Conservation (phyloP, 176 grass and related monocot species). For the Thinopyrum elongatum region DNA sequence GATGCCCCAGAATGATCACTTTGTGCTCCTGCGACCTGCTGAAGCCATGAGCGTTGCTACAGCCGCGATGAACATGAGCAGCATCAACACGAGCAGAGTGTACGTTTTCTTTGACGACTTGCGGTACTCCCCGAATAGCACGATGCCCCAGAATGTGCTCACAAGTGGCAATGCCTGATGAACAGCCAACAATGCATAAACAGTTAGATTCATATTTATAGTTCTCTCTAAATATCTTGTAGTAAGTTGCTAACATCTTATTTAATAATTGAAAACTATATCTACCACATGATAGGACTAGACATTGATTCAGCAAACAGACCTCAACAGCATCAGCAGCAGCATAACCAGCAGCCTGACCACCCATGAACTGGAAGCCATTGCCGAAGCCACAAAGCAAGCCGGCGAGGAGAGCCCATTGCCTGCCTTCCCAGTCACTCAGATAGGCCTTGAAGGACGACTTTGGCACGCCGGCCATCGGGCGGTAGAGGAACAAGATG, state of each 20-base stretch:
- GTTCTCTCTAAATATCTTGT: neutral
- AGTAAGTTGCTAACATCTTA: too few relatives aligned
- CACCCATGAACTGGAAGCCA: slow-evolving; percentile 72
- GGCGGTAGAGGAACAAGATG: slow-evolving; percentile 80
- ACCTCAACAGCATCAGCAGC: slow-evolving; percentile 80
- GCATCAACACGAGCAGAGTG: slow-evolving; percentile 56
- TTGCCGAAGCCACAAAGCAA: slow-evolving; percentile 83
- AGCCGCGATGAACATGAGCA: slow-evolving; percentile 71
- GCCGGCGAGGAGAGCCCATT: slow-evolving; percentile 78
- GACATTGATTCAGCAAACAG: neutral
- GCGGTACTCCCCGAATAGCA: slow-evolving; percentile 66
- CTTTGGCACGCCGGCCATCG: slow-evolving; percentile 61
- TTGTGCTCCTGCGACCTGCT: slow-evolving; percentile 55
- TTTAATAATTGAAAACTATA: neutral
- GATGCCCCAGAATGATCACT: slow-evolving; percentile 15
- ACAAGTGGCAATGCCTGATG: slow-evolving; percentile 68
- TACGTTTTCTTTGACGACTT: slow-evolving; percentile 65
- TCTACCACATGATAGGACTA: neutral
- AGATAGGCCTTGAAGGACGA: slow-evolving; percentile 77
- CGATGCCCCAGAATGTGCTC: slow-evolving; percentile 76
- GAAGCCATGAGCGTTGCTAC: slow-evolving; percentile 88
- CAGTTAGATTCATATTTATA: neutral
- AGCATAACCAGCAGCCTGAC: slow-evolving; percentile 72
- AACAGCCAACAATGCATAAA: neutral
- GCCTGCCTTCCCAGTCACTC: slow-evolving; percentile 79